A percentile compares a stretch with the other conserved stretches of the same genome.
Conservation (phyloP, 2,329 filamentous ascomycete species). For the Colletotrichum sp. region DNA sequence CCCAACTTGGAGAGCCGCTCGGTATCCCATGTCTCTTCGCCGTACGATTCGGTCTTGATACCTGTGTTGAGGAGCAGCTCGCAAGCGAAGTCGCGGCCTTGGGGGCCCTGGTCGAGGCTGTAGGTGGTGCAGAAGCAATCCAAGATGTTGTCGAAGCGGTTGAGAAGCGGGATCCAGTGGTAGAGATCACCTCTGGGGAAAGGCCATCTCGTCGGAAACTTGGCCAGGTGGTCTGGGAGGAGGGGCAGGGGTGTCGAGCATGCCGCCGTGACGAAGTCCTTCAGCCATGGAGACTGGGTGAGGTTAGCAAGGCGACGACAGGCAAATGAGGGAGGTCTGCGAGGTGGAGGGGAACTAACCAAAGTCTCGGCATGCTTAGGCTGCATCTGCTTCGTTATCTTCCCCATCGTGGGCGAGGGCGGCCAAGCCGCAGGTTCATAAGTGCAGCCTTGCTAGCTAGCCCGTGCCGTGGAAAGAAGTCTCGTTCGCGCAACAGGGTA, state of each 20-base stretch:
- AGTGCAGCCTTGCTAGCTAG: conserved; percentile 25
- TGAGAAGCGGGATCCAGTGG: conserved; percentile 95
- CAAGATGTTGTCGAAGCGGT: conserved; percentile 89
- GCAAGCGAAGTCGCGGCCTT: conserved; percentile 75
- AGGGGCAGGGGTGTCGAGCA: conserved; percentile 73
- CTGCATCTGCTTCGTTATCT: conserved; percentile 71
- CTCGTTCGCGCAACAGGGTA: conserved; percentile 9
- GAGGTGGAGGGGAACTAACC: conserved; percentile 48
- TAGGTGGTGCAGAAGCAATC: conserved; percentile 84
- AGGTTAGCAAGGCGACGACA: conserved; percentile 22
- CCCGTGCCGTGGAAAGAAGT: neutral
- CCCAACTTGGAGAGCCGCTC: conserved; percentile 61
- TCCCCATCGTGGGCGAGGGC: conserved; percentile 66
- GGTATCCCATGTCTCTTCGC: conserved; percentile 50
- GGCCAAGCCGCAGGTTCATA: conserved; percentile 59
- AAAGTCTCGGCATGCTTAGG: conserved; percentile 70
- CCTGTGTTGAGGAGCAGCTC: conserved; percentile 66
- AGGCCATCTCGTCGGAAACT: conserved; percentile 89
- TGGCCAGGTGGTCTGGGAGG: conserved; percentile 76
- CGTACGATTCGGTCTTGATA: conserved; percentile 53
- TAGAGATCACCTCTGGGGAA: conserved; percentile 96
- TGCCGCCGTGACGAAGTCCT: conserved; percentile 76
- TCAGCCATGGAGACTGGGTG: conserved; percentile 81
- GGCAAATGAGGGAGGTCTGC: neutral
- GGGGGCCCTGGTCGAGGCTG: conserved; percentile 78